Percentiles rank a stretch among this genome's conserved stretches.
These are phyloP conservation scores for Candida sojae DNA, from an alignment of 1,139 yeast genomes.

Conservation along the genomic window DNA sequence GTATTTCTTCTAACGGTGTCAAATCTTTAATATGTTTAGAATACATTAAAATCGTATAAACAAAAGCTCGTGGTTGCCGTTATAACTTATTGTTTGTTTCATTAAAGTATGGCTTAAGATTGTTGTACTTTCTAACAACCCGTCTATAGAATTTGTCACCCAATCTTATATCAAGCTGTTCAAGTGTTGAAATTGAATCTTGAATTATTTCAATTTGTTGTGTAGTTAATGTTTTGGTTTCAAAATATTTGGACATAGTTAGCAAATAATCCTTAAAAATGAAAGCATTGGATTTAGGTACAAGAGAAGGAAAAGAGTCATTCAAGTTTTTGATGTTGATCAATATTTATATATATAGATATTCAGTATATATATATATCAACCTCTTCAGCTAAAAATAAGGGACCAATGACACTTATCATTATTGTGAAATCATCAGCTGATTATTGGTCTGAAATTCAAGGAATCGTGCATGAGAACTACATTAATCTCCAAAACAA, in stretches of 20 bases:
- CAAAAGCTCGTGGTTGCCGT: constrained; percentile 65
- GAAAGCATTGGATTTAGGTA: no score
- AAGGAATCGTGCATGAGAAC: no score
- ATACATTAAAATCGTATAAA: constrained; percentile 60
- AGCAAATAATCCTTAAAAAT: no score
- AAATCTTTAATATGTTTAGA: constrained; percentile 66
- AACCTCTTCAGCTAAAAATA: no score
- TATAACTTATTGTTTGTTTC: constrained; percentile 55
- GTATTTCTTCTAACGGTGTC: constrained; percentile 53
- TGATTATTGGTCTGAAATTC: no score
- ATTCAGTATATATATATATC: no score
- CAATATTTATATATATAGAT: no score
- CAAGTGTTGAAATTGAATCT: constrained; percentile 60
- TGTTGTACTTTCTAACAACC: constrained; percentile 58
- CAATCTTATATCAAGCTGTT: constrained; percentile 54
- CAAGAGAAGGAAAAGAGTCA: no score
- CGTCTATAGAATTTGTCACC: constrained; percentile 55
- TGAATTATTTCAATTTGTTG: constrained; percentile 45
- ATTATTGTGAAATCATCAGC: no score
- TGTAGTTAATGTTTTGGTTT: constrained; percentile 23
- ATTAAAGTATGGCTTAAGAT: constrained; percentile 61
- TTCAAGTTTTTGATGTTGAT: no score
- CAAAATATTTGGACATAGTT: background rate
- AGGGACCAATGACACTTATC: no score
- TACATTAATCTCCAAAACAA: no score